Percentiles rank a stretch among this genome's conserved stretches.
Conservation (phyloP, 768 basidiomycete species). For the Agaricus blazei region DNA sequence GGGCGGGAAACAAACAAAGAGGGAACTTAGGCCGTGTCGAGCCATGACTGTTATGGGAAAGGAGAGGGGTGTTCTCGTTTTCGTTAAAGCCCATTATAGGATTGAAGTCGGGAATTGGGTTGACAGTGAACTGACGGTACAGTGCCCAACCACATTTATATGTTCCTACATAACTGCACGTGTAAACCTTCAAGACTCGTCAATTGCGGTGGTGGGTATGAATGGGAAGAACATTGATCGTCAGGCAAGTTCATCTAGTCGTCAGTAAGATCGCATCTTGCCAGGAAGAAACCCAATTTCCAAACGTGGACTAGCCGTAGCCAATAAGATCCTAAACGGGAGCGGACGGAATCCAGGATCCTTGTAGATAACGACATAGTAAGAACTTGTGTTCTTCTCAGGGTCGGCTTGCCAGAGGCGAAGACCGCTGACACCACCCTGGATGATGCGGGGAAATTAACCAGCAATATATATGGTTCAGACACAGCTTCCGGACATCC, state of each 20-base stretch:
- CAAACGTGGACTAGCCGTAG: not conserved
- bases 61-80: conserved; percentile 20
- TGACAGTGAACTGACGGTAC: conserved; percentile 6
- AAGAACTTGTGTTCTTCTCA: not conserved
- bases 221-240: conserved; percentile 2
- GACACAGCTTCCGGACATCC: too few species aligned
- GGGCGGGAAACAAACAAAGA: conserved; percentile 23
- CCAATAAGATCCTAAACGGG: conserved; percentile 6
- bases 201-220: not conserved
- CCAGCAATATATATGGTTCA: too few species aligned
- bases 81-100: conserved; percentile 17
- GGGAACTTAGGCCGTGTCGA: conserved; percentile 23
- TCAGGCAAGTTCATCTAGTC: not conserved
- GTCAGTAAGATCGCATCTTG: conserved; percentile 1
- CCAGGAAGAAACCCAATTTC: conserved; percentile 1
- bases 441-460: not conserved
- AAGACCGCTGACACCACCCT: not conserved
- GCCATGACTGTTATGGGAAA: conserved; percentile 15
- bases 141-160: conserved; percentile 12
- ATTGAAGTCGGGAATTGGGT: not conserved
- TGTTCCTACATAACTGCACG: conserved; percentile 12
- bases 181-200: conserved; percentile 7
- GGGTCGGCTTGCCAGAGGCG: not conserved
- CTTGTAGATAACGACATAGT: not conserved
- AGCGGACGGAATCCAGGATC: conserved; percentile 8